A percentile compares a stretch with the other conserved stretches of the same genome.
Evolutionary conservation across 495 filamentous ascomycete genomes (phyloP).

Genomic region (Hypoxylon subgilvum): DNA sequence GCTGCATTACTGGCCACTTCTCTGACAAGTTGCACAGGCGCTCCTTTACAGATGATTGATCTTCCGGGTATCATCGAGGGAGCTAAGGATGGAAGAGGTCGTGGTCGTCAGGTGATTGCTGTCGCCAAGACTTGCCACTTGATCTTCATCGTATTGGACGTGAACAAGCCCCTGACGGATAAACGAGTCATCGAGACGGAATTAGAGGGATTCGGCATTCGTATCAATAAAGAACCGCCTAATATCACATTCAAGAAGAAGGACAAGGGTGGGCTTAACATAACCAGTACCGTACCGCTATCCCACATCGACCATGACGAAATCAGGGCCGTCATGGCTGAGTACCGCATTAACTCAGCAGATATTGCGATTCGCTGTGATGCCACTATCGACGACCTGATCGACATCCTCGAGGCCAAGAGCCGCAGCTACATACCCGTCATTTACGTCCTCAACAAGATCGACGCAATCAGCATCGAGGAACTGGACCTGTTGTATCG

Average conservation of each 20-base stretch:
- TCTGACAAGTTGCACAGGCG: constrained; percentile 53
- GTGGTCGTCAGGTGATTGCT: constrained; percentile 97
- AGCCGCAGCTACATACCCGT: constrained; percentile 95
- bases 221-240: constrained; percentile 95
- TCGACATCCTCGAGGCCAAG: constrained; percentile 95
- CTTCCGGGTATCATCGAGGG: constrained; percentile 98
- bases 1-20: not conserved
- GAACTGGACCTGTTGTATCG: constrained; percentile 94
- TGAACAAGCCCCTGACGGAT: constrained; percentile 97
- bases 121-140: constrained; percentile 98
- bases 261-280: constrained; percentile 94
- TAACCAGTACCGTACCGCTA: constrained; percentile 89
- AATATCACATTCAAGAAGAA: constrained; percentile 99
- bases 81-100: constrained; percentile 97
- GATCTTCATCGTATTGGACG: constrained; percentile 98
- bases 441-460: constrained; percentile 98
- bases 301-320: constrained; percentile 94
- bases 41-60: constrained; percentile 98
- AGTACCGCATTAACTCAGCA: constrained; percentile 95
- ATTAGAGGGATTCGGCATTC: constrained; percentile 95
- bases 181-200: constrained; percentile 97
- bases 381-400: constrained; percentile 82
- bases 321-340: constrained; percentile 95
- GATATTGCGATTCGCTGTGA: constrained; percentile 98
- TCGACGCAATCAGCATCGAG: constrained; percentile 96